These are phyloP conservation scores for Lantana camara DNA, from an alignment of 257 asterid genomes.

Conservation along the genomic window DNA sequence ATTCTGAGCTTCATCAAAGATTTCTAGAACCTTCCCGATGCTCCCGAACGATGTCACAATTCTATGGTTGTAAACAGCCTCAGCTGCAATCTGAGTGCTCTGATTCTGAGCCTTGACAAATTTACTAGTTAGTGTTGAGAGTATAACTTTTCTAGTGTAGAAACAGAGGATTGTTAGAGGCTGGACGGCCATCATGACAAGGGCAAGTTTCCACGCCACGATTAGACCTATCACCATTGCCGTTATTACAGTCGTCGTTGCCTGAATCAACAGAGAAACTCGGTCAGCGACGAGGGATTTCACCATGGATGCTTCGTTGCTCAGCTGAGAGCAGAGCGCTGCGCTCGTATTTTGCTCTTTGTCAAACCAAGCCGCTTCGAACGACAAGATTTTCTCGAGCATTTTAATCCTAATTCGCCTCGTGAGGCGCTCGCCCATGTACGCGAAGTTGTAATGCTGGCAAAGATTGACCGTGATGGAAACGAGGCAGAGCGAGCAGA, in stretches of 20 bases:
- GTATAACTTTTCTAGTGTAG: constrained; percentile 63
- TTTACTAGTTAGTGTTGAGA: constrained; percentile 60
- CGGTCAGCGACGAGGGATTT: constrained; percentile 84
- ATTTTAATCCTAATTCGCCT: constrained; percentile 56
- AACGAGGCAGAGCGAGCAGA: constrained; percentile 55
- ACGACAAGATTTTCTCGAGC: constrained; percentile 65
- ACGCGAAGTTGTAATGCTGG: constrained; percentile 78
- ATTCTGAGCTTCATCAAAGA: constrained; percentile 76
- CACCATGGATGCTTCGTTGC: constrained; percentile 76
- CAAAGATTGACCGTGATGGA: constrained; percentile 59
- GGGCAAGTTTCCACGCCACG: constrained; percentile 86
- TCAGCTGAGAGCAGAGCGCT: constrained; percentile 58
- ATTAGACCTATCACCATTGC: constrained; percentile 69
- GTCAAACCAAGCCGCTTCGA: constrained; percentile 86
- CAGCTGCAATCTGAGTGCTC: constrained; percentile 80
- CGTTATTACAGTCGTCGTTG: constrained; percentile 62
- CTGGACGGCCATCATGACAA: constrained; percentile 84
- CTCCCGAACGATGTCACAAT: constrained; percentile 78
- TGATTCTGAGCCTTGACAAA: constrained; percentile 67
- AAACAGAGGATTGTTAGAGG: constrained; percentile 78
- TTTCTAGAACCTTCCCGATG: constrained; percentile 54
- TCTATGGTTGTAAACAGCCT: constrained; percentile 75
- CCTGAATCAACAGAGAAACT: constrained; percentile 61
- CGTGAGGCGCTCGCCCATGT: constrained; percentile 78
- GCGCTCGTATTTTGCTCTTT: constrained; percentile 71